Evolutionary conservation across 139 green algal genomes (phyloP).

Genomic region (Volvox reticuliferus): DNA sequence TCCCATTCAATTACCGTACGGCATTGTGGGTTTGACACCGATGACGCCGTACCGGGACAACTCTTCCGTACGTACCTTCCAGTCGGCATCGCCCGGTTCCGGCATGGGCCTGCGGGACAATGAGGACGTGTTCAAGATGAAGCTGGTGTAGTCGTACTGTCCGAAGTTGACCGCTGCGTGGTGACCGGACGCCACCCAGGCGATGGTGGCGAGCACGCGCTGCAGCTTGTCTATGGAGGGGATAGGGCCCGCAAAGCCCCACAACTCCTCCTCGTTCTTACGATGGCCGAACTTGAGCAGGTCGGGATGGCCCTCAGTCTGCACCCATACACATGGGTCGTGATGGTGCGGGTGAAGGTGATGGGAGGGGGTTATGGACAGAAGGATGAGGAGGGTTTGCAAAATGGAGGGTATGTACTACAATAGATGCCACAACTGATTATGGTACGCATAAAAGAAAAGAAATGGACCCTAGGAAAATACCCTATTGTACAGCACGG

Average conservation of each 20-base stretch:
- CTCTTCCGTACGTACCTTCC: neutral
- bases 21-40: neutral
- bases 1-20: neutral
- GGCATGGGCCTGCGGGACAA: conserved; percentile 30
- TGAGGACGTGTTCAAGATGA: conserved; percentile 56
- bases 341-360: neutral
- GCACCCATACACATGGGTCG: neutral
- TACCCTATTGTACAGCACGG: neutral
- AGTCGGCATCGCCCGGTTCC: neutral
- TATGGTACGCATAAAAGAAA: neutral
- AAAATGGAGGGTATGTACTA: neutral
- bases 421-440: neutral
- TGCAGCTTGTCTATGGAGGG: conserved; percentile 38
- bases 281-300: neutral
- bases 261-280: conserved; percentile 37
- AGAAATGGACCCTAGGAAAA: neutral
- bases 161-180: conserved; percentile 70
- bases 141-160: conserved; percentile 55
- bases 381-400: neutral
- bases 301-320: conserved; percentile 50
- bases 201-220: conserved; percentile 59
- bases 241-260: conserved; percentile 45
- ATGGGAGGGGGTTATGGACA: neutral
- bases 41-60: neutral
- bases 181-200: conserved; percentile 59